These are phyloP conservation scores for Geosiphon pyriformis DNA, from an alignment of 192 early-diverging fungal species.

Conservation along the genomic window DNA sequence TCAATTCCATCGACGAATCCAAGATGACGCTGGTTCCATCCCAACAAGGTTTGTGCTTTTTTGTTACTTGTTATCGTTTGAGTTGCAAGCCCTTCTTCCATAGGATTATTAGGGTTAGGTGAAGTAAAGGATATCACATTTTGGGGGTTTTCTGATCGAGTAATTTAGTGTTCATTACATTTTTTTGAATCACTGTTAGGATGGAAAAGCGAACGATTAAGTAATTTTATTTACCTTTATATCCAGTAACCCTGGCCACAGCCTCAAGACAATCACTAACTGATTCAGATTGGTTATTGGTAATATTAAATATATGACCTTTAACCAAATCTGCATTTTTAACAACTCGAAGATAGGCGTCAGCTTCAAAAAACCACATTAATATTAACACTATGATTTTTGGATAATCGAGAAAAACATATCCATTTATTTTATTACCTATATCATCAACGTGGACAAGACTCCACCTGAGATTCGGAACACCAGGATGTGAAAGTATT, in stretches of 20 bases:
- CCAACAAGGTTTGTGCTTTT: conserved; percentile 23
- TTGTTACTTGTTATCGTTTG: no score
- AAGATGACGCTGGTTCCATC: conserved; percentile 24
- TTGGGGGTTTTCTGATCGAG: no score
- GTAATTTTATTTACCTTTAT: conserved; percentile 23
- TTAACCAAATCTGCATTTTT: conserved; percentile 24
- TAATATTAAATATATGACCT: conserved; percentile 30
- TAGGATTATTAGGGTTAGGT: no score
- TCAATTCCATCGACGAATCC: conserved; percentile 20
- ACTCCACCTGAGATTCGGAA: conserved; percentile 9
- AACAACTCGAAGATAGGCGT: conserved; percentile 26
- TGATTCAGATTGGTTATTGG: conserved; percentile 26
- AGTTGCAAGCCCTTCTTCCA: no score
- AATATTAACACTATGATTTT: no score
- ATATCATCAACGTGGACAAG: conserved; percentile 36
- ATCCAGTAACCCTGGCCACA: conserved; percentile 24
- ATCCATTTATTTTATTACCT: no score
- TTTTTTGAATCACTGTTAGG: no score
- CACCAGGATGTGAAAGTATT: conserved; percentile 10
- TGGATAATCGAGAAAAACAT: no score
- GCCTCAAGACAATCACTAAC: conserved; percentile 24
- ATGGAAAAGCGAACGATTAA: no score
- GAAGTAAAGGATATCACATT: no score
- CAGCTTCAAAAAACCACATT: no score
- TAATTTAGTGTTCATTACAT: no score